These are phyloP conservation scores for Peronosclerospora sorghi DNA, from an alignment of 352 stramenopile genomes.

Conservation along the genomic window DNA sequence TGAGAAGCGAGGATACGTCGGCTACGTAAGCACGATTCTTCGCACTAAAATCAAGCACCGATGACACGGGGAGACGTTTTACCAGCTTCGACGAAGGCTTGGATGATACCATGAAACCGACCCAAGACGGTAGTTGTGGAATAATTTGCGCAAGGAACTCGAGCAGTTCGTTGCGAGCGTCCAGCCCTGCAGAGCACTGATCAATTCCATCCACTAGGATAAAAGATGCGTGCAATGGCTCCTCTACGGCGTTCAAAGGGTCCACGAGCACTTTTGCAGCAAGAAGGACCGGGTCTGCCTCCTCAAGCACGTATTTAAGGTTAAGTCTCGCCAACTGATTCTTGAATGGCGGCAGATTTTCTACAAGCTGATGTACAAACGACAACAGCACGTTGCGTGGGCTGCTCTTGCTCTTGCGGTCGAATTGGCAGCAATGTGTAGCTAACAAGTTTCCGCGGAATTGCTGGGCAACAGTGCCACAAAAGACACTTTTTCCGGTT, in stretches of 20 bases:
- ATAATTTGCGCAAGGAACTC: constrained; percentile 53
- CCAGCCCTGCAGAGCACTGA: constrained; percentile 31
- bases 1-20: constrained; percentile 40
- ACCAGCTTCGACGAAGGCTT: constrained; percentile 57
- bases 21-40: constrained; percentile 49
- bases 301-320: constrained; percentile 70
- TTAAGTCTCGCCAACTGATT: constrained; percentile 75
- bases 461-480: constrained; percentile 36
- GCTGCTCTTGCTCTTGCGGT: constrained; percentile 58
- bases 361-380: constrained; percentile 70
- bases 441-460: constrained; percentile 46
- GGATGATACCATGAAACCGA: constrained; percentile 59
- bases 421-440: constrained; percentile 66
- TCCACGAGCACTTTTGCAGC: constrained; percentile 69
- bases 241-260: constrained; percentile 52
- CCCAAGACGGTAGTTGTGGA: constrained; percentile 53
- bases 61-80: constrained; percentile 48
- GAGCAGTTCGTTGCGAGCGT: constrained; percentile 51
- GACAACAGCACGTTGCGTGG: constrained; percentile 69
- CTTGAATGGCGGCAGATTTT: constrained; percentile 60
- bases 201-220: constrained; percentile 69
- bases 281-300: constrained; percentile 54
- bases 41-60: constrained; percentile 59
- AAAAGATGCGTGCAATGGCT: constrained; percentile 47
- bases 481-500: constrained; percentile 58